Percentiles rank a stretch among this genome's conserved stretches.
Conservation (phyloP, 164 flowering plant species). For the Hamamelis virginiana region DNA sequence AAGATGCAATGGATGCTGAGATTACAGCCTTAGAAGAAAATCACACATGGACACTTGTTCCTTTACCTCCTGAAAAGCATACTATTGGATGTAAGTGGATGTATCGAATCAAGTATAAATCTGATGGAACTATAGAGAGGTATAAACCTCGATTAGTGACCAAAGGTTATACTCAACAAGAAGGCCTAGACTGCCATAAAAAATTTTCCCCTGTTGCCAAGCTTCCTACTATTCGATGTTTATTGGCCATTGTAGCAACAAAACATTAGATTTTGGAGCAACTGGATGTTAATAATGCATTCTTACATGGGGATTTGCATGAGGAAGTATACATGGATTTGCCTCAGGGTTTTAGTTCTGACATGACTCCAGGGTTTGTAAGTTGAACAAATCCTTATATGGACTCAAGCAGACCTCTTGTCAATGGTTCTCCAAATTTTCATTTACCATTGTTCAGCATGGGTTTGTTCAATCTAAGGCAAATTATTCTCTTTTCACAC, state of each 20-base stretch:
- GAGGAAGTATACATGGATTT: constrained; percentile 15
- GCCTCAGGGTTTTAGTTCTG: not conserved
- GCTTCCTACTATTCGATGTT: not conserved
- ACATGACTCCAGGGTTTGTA: constrained; percentile 5
- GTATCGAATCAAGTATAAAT: too few species aligned
- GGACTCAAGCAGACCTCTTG: constrained; percentile 15
- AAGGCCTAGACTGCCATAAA: too few species aligned
- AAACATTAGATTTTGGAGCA: not conserved
- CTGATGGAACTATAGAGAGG: too few species aligned
- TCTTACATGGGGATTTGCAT: not conserved
- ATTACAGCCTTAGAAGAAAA: too few species aligned
- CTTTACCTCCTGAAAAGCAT: too few species aligned
- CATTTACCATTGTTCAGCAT: not conserved
- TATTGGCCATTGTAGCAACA: not conserved
- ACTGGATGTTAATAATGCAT: constrained; percentile 6
- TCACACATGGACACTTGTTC: too few species aligned
- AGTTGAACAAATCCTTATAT: constrained; percentile 6
- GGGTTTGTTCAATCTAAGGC: constrained; percentile 1
- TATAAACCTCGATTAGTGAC: too few species aligned
- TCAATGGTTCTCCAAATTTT: constrained; percentile 8
- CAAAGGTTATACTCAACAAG: too few species aligned
- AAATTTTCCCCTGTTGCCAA: too few species aligned
- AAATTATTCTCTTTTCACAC: constrained; percentile 12
- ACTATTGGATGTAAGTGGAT: too few species aligned
- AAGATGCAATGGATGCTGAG: too few species aligned